Percentiles rank a stretch among this genome's conserved stretches.
phyloP scores from a whole-genome alignment of 1,139 yeast genomes.

The Kodamaea arcana region DNA sequence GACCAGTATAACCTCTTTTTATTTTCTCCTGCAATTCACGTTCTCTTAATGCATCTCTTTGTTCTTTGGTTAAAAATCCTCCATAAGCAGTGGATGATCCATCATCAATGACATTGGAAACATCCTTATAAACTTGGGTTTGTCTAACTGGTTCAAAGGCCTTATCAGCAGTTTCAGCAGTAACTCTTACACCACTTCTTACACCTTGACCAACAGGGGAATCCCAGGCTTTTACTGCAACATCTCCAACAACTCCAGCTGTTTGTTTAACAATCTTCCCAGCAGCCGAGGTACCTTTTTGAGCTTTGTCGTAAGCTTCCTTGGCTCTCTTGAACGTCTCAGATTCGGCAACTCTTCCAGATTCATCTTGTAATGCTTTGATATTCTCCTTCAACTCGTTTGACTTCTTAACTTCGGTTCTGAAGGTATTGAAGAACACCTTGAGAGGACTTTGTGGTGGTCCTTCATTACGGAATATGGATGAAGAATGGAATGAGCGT shows the following conservation, averaged over 20 bases:
- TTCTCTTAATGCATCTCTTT: constrained; percentile 72
- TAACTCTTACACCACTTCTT: constrained; percentile 70
- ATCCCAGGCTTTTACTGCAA: constrained; percentile 93
- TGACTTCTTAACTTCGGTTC: constrained; percentile 84
- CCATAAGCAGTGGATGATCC: constrained; percentile 88
- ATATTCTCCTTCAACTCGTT: constrained; percentile 87
- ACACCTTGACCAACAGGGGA: constrained; percentile 89
- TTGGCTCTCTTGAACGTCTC: constrained; percentile 92
- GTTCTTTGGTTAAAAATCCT: constrained; percentile 84
- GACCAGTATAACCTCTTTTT: constrained; percentile 45
- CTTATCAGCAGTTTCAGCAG: constrained; percentile 81
- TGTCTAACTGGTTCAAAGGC: constrained; percentile 93
- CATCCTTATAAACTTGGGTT: constrained; percentile 85
- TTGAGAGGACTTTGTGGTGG: constrained; percentile 73
- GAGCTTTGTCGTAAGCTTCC: constrained; percentile 88
- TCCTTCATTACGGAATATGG: constrained; percentile 15
- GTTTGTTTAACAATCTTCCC: constrained; percentile 83
- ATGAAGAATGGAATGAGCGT: constrained; percentile 11
- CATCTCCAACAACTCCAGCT: constrained; percentile 90
- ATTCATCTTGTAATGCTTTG: constrained; percentile 93
- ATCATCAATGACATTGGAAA: constrained; percentile 85
- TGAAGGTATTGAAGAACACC: constrained; percentile 91
- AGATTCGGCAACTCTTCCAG: constrained; percentile 90
- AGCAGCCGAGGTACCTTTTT: constrained; percentile 73
- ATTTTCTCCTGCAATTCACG: constrained; percentile 47